phyloP scores from a whole-genome alignment of 495 filamentous ascomycete species.

The Penicillium steckii region DNA sequence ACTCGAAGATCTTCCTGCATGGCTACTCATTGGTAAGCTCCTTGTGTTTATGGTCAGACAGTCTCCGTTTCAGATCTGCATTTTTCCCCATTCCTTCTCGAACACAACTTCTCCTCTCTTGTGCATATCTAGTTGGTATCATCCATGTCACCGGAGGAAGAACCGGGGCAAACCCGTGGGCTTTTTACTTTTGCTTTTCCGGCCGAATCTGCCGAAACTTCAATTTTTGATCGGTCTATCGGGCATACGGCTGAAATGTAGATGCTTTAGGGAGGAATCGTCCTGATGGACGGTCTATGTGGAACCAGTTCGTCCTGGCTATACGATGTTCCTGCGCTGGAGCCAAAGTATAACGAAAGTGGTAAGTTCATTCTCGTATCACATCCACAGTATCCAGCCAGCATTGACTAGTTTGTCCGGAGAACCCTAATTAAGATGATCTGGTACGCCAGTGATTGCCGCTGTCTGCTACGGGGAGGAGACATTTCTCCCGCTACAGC shows the following conservation, averaged over 20 bases:
- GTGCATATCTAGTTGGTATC: no score
- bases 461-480: constrained; percentile 27
- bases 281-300: constrained; percentile 30
- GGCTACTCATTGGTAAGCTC: constrained; percentile 27
- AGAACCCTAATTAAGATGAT: neutral
- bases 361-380: constrained; percentile 10
- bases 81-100: neutral
- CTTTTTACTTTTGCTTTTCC: no score
- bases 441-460: constrained; percentile 15
- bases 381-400: neutral
- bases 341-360: constrained; percentile 16
- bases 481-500: constrained; percentile 20
- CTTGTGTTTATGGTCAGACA: neutral
- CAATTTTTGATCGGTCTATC: neutral
- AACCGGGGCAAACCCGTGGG: no score
- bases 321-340: constrained; percentile 11
- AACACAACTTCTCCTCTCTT: neutral
- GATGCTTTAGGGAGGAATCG: constrained; percentile 19
- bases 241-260: neutral
- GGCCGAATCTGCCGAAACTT: no score
- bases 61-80: neutral
- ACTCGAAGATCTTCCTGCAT: constrained; percentile 21
- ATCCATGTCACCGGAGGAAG: no score
- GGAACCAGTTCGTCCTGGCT: constrained; percentile 27
- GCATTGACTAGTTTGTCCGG: neutral